Conservation (phyloP, 2,329 filamentous ascomycete genomes). For the Ceratocystis albifundus region DNA sequence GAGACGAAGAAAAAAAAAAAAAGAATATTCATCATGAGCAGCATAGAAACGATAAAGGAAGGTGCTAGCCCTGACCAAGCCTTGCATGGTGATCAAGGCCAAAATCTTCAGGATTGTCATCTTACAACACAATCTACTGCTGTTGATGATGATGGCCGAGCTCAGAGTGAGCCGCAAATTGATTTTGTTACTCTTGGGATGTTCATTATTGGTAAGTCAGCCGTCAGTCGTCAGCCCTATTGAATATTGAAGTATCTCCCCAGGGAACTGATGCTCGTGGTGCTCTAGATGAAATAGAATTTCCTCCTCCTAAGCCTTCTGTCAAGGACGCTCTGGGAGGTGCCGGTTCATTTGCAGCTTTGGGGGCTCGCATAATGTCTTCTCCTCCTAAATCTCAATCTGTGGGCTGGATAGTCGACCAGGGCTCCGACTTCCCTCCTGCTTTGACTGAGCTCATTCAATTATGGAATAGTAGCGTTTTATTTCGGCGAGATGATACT, state of each 20-base stretch:
- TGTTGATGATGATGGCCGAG: neutral
- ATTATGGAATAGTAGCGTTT: conserved; percentile 63
- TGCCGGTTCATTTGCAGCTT: conserved; percentile 71
- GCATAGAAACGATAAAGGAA: neutral
- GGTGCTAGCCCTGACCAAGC: neutral
- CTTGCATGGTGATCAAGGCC: neutral
- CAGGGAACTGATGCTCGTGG: conserved; percentile 14
- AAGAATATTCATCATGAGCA: neutral
- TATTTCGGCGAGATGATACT: conserved; percentile 53
- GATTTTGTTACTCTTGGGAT: conserved; percentile 62
- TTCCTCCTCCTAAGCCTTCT: conserved; percentile 54
- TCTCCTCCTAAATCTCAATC: conserved; percentile 48
- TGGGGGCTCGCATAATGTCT: conserved; percentile 82
- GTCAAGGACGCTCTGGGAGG: conserved; percentile 74
- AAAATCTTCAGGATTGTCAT: neutral
- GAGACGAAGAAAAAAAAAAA: no score
- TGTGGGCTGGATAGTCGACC: conserved; percentile 85
- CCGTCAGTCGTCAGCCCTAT: neutral
- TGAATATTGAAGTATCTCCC: neutral
- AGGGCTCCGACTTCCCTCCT: conserved; percentile 73
- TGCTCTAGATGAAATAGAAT: conserved; percentile 79
- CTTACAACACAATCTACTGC: neutral
- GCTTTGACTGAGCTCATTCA: conserved; percentile 52
- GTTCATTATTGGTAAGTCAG: conserved; percentile 56
- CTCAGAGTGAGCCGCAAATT: conserved; percentile 29